phyloP scores from a whole-genome alignment of 345 rosid species.

The Odontarrhena argentea region DNA sequence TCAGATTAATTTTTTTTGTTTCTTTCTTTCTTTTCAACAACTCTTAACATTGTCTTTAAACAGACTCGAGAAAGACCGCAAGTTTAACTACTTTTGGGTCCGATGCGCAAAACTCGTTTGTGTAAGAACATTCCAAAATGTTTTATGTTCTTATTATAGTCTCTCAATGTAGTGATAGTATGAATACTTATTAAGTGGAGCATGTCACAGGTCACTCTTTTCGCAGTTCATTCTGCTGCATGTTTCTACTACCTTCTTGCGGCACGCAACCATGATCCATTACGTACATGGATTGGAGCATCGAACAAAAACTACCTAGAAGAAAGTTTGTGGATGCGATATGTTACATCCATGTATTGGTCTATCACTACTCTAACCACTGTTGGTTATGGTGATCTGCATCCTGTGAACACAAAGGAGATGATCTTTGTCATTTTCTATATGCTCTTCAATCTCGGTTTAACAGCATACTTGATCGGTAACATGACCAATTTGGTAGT shows the following conservation, averaged over 20 bases:
- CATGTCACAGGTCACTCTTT: constrained; percentile 73
- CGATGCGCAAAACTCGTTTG: constrained; percentile 89
- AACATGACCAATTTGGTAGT: constrained; percentile 99
- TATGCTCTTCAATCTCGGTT: constrained; percentile 90
- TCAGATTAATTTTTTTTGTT: neutral
- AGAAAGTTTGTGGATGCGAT: constrained; percentile 62
- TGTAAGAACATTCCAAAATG: constrained; percentile 53
- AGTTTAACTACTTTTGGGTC: constrained; percentile 91
- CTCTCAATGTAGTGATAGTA: neutral
- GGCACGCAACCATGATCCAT: constrained; percentile 58
- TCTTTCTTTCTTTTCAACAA: neutral
- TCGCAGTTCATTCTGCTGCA: constrained; percentile 86
- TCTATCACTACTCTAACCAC: constrained; percentile 94
- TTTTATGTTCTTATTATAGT: neutral
- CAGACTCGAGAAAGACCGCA: constrained; percentile 95
- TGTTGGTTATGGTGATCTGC: constrained; percentile 94
- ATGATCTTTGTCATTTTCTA: constrained; percentile 88
- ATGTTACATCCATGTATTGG: constrained; percentile 94
- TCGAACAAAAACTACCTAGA: constrained; percentile 48
- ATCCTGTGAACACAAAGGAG: constrained; percentile 81
- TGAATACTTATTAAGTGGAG: constrained; percentile 16
- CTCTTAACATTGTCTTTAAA: constrained; percentile 21
- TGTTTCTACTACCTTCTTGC: constrained; percentile 92
- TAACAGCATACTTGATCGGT: constrained; percentile 91
- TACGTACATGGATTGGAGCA: constrained; percentile 74